These are phyloP conservation scores for Neopestalotiopsis sp. DNA, from an alignment of 2,329 filamentous ascomycete species.

Conservation along the genomic window DNA sequence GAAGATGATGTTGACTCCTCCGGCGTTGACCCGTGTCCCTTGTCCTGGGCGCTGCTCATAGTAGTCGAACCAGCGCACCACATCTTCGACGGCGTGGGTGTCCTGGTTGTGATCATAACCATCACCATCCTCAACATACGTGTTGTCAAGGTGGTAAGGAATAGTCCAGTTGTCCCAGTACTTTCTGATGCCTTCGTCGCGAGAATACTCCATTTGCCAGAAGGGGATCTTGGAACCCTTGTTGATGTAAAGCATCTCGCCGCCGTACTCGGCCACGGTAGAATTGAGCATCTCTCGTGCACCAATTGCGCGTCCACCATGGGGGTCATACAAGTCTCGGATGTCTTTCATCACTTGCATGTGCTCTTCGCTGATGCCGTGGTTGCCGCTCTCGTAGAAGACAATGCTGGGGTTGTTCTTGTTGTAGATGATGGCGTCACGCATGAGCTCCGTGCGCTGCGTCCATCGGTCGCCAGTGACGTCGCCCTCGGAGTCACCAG, in stretches of 20 bases:
- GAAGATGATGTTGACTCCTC: conserved; percentile 16
- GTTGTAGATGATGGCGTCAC: conserved; percentile 15
- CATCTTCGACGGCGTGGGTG: conserved; percentile 4
- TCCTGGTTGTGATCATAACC: conserved; percentile 12
- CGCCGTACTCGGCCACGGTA: conserved; percentile 7
- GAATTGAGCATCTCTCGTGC: conserved; percentile 7
- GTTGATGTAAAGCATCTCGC: conserved; percentile 13
- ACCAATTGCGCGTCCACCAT: conserved; percentile 2
- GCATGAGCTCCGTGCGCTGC: conserved; percentile 11
- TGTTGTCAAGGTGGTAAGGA: conserved; percentile 3
- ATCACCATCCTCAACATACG: neutral
- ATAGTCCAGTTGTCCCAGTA: conserved; percentile 8
- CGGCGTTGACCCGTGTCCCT: conserved; percentile 11
- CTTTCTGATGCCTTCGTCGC: conserved; percentile 8
- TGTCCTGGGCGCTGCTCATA: conserved; percentile 10
- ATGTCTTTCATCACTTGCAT: conserved; percentile 16
- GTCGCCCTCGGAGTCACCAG: conserved; percentile 8
- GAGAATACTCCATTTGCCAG: conserved; percentile 16
- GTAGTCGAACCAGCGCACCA: conserved; percentile 12
- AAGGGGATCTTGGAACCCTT: conserved; percentile 1
- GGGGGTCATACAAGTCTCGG: conserved; percentile 11
- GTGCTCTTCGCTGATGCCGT: conserved; percentile 9
- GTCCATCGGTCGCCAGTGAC: conserved; percentile 2
- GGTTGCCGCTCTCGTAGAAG: conserved; percentile 9
- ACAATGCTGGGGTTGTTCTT: conserved; percentile 7